Evolutionary conservation across 208 protist genomes (phyloP).

Genomic region (Crithidia expoeki): DNA sequence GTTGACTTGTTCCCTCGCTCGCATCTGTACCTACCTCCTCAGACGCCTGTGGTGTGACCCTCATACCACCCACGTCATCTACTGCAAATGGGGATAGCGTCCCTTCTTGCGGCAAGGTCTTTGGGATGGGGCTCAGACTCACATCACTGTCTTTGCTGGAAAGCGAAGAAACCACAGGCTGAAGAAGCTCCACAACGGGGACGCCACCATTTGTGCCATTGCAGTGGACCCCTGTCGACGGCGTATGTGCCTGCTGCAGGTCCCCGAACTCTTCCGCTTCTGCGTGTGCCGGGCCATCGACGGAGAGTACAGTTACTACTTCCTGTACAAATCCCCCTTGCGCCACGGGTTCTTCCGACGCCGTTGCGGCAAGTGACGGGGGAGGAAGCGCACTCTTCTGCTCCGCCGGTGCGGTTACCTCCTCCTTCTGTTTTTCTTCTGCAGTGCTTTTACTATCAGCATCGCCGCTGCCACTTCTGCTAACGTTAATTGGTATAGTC

Average conservation of each 20-base stretch:
- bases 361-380: not conserved
- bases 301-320: not conserved
- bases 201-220: no score
- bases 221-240: not conserved
- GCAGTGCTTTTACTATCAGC: not conserved
- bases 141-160: not conserved
- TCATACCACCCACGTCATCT: not conserved
- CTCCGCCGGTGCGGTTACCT: not conserved
- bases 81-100: conserved; percentile 3
- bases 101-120: not conserved
- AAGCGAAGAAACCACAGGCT: not conserved
- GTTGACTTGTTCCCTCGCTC: not conserved
- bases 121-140: not conserved
- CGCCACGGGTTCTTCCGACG: not conserved
- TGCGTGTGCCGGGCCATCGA: conserved; percentile 4
- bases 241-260: not conserved
- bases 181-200: not conserved
- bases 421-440: not conserved
- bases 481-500: not conserved
- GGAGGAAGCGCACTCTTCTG: conserved; percentile 1
- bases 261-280: not conserved
- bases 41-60: not conserved
- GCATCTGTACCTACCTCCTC: not conserved
- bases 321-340: not conserved
- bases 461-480: not conserved